Evolutionary conservation across 768 basidiomycete species (phyloP).

Genomic region (Agaricus subrufescens): DNA sequence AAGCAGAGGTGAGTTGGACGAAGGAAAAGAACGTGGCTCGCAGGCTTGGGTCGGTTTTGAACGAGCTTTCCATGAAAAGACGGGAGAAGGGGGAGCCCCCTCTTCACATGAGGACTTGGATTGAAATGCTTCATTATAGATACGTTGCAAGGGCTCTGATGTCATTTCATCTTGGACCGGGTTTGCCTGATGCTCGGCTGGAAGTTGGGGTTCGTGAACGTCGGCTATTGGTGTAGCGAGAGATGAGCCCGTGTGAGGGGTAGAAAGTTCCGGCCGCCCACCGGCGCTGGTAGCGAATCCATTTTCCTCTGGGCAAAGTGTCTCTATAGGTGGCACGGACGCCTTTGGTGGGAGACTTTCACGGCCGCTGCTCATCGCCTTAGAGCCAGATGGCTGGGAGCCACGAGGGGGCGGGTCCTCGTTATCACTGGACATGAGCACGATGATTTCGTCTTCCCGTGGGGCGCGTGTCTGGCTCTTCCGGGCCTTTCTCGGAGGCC

Average conservation of each 20-base stretch:
- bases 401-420: conserved; percentile 5
- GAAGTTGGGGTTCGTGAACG: background rate
- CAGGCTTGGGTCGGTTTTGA: background rate
- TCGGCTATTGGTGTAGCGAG: background rate
- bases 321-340: background rate
- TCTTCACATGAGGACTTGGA: background rate
- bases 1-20: conserved; percentile 4
- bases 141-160: background rate
- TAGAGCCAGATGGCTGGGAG: background rate
- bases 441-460: conserved; percentile 9
- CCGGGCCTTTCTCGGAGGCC: background rate
- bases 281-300: background rate
- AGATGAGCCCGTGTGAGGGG: background rate
- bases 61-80: background rate
- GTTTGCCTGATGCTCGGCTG: background rate
- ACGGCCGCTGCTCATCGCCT: background rate
- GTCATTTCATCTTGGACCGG: background rate
- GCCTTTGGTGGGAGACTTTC: background rate
- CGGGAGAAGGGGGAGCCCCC: background rate
- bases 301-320: background rate
- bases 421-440: conserved; percentile 16
- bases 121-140: conserved; percentile 1
- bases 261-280: background rate
- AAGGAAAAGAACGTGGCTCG: background rate
- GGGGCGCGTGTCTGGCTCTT: background rate